These are phyloP conservation scores for Lanmaoa pseudosensibilis DNA, from an alignment of 768 basidiomycete genomes.

Conservation along the genomic window DNA sequence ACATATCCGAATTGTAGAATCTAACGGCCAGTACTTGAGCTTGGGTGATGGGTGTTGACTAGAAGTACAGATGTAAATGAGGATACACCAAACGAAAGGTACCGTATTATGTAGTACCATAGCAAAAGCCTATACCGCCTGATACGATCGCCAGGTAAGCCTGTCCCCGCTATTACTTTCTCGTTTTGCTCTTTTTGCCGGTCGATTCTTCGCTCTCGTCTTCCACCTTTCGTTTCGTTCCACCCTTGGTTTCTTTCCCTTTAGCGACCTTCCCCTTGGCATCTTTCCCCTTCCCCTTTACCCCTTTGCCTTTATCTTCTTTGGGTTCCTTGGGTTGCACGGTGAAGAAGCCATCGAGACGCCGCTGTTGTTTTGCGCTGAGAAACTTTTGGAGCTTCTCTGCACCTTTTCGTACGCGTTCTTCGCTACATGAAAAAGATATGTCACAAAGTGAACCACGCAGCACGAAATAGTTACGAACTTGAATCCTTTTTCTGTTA, in stretches of 20 bases:
- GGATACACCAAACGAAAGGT: constrained; percentile 10
- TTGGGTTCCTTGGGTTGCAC: constrained; percentile 61
- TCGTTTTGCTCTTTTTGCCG: constrained; percentile 44
- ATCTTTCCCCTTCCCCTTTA: constrained; percentile 40
- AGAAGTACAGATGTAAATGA: constrained; percentile 16
- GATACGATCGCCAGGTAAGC: neutral
- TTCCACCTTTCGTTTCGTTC: constrained; percentile 31
- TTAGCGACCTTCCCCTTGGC: constrained; percentile 46
- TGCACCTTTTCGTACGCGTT: constrained; percentile 92
- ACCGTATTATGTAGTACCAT: neutral
- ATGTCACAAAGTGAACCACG: neutral
- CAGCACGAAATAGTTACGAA: constrained; percentile 31
- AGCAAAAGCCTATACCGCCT: neutral
- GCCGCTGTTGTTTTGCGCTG: constrained; percentile 91
- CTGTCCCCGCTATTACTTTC: constrained; percentile 30
- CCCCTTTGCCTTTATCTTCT: constrained; percentile 45
- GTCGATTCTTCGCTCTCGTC: constrained; percentile 33
- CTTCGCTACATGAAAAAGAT: constrained; percentile 62
- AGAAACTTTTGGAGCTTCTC: constrained; percentile 89
- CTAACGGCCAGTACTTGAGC: neutral
- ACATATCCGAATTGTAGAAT: neutral
- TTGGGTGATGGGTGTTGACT: neutral
- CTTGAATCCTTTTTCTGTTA: constrained; percentile 97
- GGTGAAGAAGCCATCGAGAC: constrained; percentile 93
- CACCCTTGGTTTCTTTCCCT: constrained; percentile 13